Evolutionary conservation across 495 filamentous ascomycete species (phyloP).

Genomic region (Neurospora discreta): DNA sequence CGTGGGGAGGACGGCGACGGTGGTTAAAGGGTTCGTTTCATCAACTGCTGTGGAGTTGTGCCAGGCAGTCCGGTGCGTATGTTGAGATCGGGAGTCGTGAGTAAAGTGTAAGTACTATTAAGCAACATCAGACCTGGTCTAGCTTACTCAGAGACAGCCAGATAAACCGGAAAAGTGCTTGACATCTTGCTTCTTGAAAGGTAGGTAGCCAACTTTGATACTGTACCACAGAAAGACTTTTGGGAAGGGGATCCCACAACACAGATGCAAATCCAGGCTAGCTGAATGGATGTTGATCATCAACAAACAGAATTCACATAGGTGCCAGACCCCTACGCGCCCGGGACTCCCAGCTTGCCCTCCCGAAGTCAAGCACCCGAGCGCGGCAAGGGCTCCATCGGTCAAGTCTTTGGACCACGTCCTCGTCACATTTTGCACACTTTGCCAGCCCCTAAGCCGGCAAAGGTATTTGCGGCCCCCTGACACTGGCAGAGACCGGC

Average conservation of each 20-base stretch:
- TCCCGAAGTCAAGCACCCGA: neutral
- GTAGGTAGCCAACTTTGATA: neutral
- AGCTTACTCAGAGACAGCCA: neutral
- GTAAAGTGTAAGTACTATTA: neutral
- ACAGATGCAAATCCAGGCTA: neutral
- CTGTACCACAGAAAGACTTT: neutral
- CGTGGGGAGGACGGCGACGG: neutral
- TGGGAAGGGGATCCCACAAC: neutral
- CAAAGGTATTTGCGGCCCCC: neutral
- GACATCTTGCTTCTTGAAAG: neutral
- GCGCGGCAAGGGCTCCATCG: neutral
- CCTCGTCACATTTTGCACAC: neutral
- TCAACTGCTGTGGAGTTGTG: neutral
- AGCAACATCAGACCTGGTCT: neutral
- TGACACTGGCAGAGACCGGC: neutral
- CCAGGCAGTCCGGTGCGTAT: neutral
- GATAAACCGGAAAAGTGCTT: neutral
- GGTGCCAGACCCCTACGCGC: neutral
- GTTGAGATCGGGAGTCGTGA: neutral
- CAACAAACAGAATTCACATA: neutral
- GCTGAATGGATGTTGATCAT: neutral
- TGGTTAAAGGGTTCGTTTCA: neutral
- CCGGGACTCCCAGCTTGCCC: neutral
- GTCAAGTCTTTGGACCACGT: neutral
- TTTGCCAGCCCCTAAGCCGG: neutral